Evolutionary conservation across 1,139 yeast species (phyloP), one percentile per base, ranked within the genome.

Genomic region (Candida dubliniensis): DNA sequence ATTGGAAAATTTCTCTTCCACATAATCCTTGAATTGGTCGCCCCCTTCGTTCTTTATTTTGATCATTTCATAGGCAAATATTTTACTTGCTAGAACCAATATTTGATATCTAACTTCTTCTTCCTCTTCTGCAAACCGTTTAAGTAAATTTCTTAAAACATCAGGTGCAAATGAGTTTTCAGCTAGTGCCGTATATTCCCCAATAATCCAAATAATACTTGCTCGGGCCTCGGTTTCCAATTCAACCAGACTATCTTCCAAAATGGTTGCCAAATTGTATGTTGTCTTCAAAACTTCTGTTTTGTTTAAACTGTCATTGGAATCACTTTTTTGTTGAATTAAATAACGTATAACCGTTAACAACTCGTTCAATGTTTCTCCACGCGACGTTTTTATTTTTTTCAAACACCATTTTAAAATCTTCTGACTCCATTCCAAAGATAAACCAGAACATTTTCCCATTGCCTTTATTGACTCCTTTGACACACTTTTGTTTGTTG

Each of bases 161-260:
- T 93, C 97, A 0, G 95, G 95, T 0, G 89, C 89, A 38, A 87
- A 73, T 23, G 58, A 43, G 39, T 72, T 72, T 8, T 63, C 55
- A 8, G 67, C 62, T n/a, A 62, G 58, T 36, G 64, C 69, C 0
- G 77, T 65, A 57, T 87, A 84, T 58, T 93, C 98, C 2, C 98
- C 97, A 37, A 93, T 79, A 10, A 91, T 75, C 98, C 98, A 95
- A 13, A 93, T 76, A 15, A 90, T 82, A 45, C 95, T 86, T 1
- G 96, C 90, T 51, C 83, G 80, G 0, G 98, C 96, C 13, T 74
- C 72, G 18, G 68, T 60, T 27, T 66, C 74, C 27, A 75, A 55
- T 2, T 59, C 56, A 2, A 67, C 36, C 12, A 50, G 50, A 3
- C 53, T 52, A 42, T 63, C 66, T 3, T 50, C 47, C 41, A 72